Base-by-base conservation (phyloP, 2,329 filamentous ascomycete genomes). In the Fusarium sp. region DNA sequence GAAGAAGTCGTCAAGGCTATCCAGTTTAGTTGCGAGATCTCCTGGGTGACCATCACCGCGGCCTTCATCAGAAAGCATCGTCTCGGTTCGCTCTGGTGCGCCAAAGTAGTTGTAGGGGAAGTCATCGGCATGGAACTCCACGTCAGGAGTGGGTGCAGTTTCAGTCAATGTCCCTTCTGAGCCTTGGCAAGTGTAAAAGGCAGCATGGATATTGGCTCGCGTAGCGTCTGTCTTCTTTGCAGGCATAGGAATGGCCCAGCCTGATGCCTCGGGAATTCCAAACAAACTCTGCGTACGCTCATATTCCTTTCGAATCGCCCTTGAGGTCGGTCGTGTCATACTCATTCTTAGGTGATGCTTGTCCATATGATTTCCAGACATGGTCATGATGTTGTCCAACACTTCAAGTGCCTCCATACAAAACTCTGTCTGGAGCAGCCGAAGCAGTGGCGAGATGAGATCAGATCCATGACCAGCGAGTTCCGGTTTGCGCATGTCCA, bases 321-420 rank as follows among this genome's bases (percentile, higher is more conserved):
- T 92, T 1, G 94, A 96, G 4, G 94, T 93, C 2, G 92, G 91
- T 15, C 93, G 91, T 8, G 94, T 94, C 93, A 99, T 98, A 79
- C 95, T 98, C 97, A 99, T 99, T 38, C 96, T 90, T 61, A 99
- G 83, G 76, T 98, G 94, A 73, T 98, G 93, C 73, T 93, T 93
- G 79, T 98, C 96, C 86, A 97, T 93, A 2, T 95, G 92, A 31
- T 92, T 94, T 7, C 93, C 92, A 1, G 94, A 94, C 84, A 98
- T 95, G 28, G 92, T 93, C 88, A 98, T 97, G 73, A 98, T 96
- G 69, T 95, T 93, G 78, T 99, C 96, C 61, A 99, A 84, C 2
- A 99, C 95, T 69, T 93, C 90, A 12, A 99, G 83, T 13, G 96
- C 96, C 75, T 97, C 92, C 79, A 96, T 93, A 78, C 94, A 98